These are phyloP conservation scores for Lyophyllum semitale DNA, from an alignment of 768 basidiomycete species.

Conservation along the genomic window DNA sequence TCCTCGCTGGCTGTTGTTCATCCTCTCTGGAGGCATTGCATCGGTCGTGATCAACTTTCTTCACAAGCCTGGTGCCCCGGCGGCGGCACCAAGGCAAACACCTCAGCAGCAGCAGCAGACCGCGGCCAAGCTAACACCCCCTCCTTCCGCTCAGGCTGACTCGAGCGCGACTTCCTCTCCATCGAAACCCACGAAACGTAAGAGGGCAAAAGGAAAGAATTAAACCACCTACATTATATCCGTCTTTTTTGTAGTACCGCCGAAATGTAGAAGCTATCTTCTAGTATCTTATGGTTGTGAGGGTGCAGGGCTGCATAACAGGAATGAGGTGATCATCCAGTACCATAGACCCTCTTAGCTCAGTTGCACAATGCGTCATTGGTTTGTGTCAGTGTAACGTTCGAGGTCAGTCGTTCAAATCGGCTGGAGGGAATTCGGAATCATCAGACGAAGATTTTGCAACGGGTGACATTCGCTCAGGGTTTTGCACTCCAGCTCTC, in stretches of 20 bases:
- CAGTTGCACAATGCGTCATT: conserved; percentile 40
- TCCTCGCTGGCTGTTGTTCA: conserved; percentile 74
- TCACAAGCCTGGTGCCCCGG: conserved; percentile 39
- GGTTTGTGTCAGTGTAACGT: conserved; percentile 12
- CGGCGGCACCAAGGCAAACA: neutral
- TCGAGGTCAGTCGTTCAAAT: neutral
- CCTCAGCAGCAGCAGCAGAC: conserved; percentile 2
- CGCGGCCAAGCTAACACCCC: neutral
- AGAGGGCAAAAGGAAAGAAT: conserved; percentile 11
- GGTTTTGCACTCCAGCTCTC: no score
- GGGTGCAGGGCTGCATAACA: no score
- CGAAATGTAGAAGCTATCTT: no score
- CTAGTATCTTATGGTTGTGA: no score
- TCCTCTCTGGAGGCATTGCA: conserved; percentile 64
- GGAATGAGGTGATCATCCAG: neutral
- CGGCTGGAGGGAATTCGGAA: neutral
- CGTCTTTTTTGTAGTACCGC: neutral
- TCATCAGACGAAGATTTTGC: no score
- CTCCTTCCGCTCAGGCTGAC: neutral
- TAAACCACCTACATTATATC: no score
- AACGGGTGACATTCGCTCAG: no score
- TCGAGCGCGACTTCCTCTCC: conserved; percentile 8
- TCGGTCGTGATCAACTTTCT: conserved; percentile 69
- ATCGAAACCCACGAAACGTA: conserved; percentile 15
- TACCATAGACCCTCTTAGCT: conserved; percentile 27